Percentiles rank a stretch among this genome's conserved stretches.
phyloP scores from a whole-genome alignment of 805 yeast genomes.

The Metschnikowia aberdeeniae region DNA sequence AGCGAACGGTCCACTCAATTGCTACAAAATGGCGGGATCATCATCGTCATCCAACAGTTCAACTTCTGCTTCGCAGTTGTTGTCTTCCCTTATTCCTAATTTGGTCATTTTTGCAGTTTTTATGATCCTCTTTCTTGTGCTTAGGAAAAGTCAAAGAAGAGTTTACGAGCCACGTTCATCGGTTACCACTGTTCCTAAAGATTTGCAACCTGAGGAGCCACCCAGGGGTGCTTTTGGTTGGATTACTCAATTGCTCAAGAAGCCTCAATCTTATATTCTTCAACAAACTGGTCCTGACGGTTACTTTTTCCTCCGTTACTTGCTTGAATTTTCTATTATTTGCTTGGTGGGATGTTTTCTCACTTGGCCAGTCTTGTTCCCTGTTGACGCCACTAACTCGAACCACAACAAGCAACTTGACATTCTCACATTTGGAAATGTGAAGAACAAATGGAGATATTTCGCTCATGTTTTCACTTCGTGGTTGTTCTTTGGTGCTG shows the following conservation, averaged over 20 bases:
- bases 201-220: conserved; percentile 40
- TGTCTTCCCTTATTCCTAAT: conserved; percentile 45
- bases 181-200: conserved; percentile 45
- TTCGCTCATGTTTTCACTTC: conserved; percentile 75
- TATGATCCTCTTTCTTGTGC: conserved; percentile 32
- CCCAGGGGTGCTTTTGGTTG: conserved; percentile 50
- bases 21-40: conserved; percentile 1
- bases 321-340: conserved; percentile 51
- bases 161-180: conserved; percentile 51
- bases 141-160: conserved; percentile 42
- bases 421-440: conserved; percentile 59
- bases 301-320: conserved; percentile 64
- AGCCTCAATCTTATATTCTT: conserved; percentile 58
- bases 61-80: conserved; percentile 47
- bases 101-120: conserved; percentile 41
- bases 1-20: background rate
- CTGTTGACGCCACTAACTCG: conserved; percentile 73
- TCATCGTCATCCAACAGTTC: conserved; percentile 7
- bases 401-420: conserved; percentile 55
- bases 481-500: conserved; percentile 68
- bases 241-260: conserved; percentile 47
- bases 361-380: conserved; percentile 65
- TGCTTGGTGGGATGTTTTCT: conserved; percentile 52
- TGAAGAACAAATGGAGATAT: conserved; percentile 56
- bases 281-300: conserved; percentile 77